These are phyloP conservation scores for Glycine soja DNA, from an alignment of 306 rosid genomes.

Conservation along the genomic window DNA sequence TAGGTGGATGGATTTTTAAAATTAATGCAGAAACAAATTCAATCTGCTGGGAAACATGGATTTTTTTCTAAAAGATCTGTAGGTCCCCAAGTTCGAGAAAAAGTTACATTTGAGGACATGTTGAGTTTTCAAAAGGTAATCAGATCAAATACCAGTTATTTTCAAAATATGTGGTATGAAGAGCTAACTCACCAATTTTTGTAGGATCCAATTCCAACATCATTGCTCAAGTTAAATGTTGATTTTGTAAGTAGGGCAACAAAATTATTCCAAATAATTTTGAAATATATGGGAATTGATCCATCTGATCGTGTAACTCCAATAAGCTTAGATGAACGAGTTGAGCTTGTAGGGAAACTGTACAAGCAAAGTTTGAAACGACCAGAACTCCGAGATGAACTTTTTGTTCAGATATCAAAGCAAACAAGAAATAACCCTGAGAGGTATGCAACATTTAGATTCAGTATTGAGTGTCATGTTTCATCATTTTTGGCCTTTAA, in stretches of 20 bases:
- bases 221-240: conserved; percentile 78
- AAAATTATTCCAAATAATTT: conserved; percentile 81
- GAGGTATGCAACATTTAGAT: conserved; percentile 58
- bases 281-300: conserved; percentile 95
- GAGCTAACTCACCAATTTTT: conserved; percentile 33
- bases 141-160: neutral
- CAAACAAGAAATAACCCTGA: conserved; percentile 95
- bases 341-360: conserved; percentile 83
- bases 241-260: conserved; percentile 88
- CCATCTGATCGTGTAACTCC: conserved; percentile 73
- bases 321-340: conserved; percentile 76
- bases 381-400: conserved; percentile 92
- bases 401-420: conserved; percentile 89
- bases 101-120: conserved; percentile 92
- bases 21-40: conserved; percentile 94
- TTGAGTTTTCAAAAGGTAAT: conserved; percentile 92
- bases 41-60: conserved; percentile 94
- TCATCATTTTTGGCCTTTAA: conserved; percentile 29
- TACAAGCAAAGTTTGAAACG: conserved; percentile 93
- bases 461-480: conserved; percentile 20
- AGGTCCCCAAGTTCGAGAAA: conserved; percentile 80
- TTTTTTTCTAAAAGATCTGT: conserved; percentile 83
- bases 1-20: conserved; percentile 94
- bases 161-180: conserved; percentile 2
- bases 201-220: conserved; percentile 92